A percentile compares a stretch with the other conserved stretches of the same genome.
Evolutionary conservation across 306 rosid species (phyloP).

Genomic region (Cicer arietinum): DNA sequence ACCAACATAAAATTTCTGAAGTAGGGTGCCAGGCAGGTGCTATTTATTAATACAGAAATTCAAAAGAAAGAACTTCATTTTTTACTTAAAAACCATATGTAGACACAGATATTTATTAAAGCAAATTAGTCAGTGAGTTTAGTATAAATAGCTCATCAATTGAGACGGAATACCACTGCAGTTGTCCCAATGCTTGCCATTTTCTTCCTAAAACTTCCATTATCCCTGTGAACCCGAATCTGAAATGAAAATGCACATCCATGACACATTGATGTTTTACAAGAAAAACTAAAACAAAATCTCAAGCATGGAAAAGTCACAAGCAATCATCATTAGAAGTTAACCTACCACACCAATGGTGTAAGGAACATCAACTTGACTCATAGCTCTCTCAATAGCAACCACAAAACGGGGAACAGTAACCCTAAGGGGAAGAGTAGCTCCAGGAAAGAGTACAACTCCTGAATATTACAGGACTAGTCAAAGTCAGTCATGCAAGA

Average conservation of each 20-base stretch:
- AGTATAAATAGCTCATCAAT: conserved; percentile 26
- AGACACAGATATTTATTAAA: conserved; percentile 21
- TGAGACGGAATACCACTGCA: conserved; percentile 69
- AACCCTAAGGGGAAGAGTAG: conserved; percentile 88
- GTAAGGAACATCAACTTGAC: conserved; percentile 70
- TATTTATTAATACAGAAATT: conserved; percentile 1
- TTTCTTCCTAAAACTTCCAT: conserved; percentile 47
- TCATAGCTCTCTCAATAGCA: conserved; percentile 71
- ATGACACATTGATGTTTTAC: conserved; percentile 2
- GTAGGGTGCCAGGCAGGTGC: conserved; percentile 6
- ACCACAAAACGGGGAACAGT: conserved; percentile 64
- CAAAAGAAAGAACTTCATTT: conserved; percentile 3
- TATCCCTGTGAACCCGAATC: conserved; percentile 66
- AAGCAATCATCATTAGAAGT: conserved; percentile 36
- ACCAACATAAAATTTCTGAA: conserved; percentile 26
- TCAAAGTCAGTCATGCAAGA: conserved; percentile 27
- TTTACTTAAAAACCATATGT: conserved; percentile 16
- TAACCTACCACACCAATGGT: conserved; percentile 89
- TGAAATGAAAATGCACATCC: conserved; percentile 44
- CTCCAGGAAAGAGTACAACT: conserved; percentile 92
- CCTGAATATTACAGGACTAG: conserved; percentile 60
- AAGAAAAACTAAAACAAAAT: conserved; percentile 34
- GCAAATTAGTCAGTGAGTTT: conserved; percentile 14
- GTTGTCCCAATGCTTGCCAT: conserved; percentile 81
- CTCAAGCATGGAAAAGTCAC: conserved; percentile 21